Percentiles rank a stretch among this genome's conserved stretches.
These are phyloP conservation scores for Talaromyces pinophilus DNA, from an alignment of 2,329 filamentous ascomycete species.

Conservation along the genomic window DNA sequence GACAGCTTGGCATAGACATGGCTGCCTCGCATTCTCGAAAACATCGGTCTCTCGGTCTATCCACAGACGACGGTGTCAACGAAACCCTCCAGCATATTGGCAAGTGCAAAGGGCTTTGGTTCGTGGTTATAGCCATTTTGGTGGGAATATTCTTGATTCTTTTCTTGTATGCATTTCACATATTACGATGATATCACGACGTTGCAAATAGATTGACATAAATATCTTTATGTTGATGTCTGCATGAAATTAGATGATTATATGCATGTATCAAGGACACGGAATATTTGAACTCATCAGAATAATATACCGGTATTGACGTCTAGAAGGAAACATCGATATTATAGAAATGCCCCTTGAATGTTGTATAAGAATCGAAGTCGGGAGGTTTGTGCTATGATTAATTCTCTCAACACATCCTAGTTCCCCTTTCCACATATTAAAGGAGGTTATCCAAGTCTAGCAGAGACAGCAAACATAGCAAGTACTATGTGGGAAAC, in stretches of 20 bases:
- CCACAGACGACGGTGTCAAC: neutral
- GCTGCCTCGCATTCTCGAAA: neutral
- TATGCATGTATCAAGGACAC: neutral
- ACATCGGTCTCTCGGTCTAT: neutral
- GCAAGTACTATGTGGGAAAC: neutral
- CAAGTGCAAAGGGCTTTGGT: conserved; percentile 24
- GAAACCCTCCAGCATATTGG: conserved; percentile 22
- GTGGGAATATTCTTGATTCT: conserved; percentile 24
- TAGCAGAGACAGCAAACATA: neutral
- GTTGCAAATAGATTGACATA: neutral
- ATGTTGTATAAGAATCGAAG: neutral
- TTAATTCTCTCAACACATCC: neutral
- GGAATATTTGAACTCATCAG: neutral
- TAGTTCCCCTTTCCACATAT: too few species aligned
- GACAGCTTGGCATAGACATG: neutral
- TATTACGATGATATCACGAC: conserved; percentile 7
- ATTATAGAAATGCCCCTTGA: neutral
- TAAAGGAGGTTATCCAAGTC: too few species aligned
- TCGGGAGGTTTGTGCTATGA: neutral
- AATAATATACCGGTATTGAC: neutral
- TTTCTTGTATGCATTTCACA: conserved; percentile 25
- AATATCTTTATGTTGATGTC: neutral
- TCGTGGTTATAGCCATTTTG: conserved; percentile 21
- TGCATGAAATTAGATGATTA: neutral
- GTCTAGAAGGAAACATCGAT: neutral